Base-by-base conservation (phyloP, 2,329 filamentous ascomycete genomes). In the Cryoendolithus antarcticus region DNA sequence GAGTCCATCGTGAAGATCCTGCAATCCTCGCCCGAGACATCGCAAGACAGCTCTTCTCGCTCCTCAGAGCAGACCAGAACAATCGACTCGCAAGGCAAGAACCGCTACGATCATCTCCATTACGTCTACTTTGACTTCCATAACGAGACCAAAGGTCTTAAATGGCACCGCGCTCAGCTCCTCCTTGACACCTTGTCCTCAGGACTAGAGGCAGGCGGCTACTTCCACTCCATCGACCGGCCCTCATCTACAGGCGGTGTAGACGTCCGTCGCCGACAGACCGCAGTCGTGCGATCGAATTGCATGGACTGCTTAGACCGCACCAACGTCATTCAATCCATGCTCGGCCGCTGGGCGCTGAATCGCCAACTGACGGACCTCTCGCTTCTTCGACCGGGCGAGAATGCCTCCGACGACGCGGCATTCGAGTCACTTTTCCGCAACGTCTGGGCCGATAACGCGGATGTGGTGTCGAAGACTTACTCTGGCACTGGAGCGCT, bases 91-190 rank as follows among this genome's bases (percentile, higher is more conserved):
- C 59, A 74, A 34, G 67, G 67, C 35, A 66, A 67, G 42, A 74
- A 82, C 46, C 69, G 78, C 46, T 83, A 82, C 59, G 88, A 95
- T 59, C 80, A 80, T 33, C 67, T 98, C 33, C 89, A 98, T 64
- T 98, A 98, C 61, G 66, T 96, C 52, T 98, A 96, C 67, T 98
- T 98, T 58, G 91, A 98, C 65, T 98, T 93, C 61, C 93, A 98
- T 66, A 86, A 81, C 56, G 91, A 98, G 64, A 98, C 93, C 36
- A 95, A 95, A 64, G 89, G 89, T 30, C 71, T 95, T 53, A 79
- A 83, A 55, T 94, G 91, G 83, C 81, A 98, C 60, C 84, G 88
- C 35, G 88, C 89, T 0, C 80, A 89, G 60, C 70, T 93, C 32
- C 72, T 98, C 13, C 70, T 98, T 43, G 83, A 95, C 50, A 80